Evolutionary conservation across 768 basidiomycete species (phyloP).

Genomic region (Xerocomellus intermedius): DNA sequence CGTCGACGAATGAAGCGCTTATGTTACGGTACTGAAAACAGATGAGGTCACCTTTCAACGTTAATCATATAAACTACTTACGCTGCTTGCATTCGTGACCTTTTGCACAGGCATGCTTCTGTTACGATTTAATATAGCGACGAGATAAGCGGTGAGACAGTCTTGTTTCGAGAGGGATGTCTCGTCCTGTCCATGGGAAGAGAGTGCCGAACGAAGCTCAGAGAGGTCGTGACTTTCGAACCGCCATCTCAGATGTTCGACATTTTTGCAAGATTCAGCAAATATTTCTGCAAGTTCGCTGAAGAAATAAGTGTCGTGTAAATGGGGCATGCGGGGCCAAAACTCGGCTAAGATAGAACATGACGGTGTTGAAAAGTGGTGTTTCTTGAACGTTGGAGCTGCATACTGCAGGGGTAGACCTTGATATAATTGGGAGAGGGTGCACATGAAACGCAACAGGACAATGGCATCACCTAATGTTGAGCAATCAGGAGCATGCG

Average conservation of each 20-base stretch:
- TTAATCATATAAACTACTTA: constrained; percentile 11
- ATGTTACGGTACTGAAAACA: constrained; percentile 20
- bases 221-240: constrained; percentile 10
- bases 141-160: constrained; percentile 30
- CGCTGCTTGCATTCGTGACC: constrained; percentile 30
- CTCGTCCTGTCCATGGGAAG: not conserved
- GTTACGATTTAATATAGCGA: constrained; percentile 21
- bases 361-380: constrained; percentile 19
- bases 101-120: constrained; percentile 8
- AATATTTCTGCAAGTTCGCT: constrained; percentile 20
- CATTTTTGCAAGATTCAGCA: constrained; percentile 5
- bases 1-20: constrained; percentile 17
- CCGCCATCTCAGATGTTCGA: constrained; percentile 19
- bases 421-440: constrained; percentile 32
- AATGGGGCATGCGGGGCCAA: constrained; percentile 25
- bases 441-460: constrained; percentile 30
- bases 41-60: not conserved
- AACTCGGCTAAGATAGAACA: constrained; percentile 11
- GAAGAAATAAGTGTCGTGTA: constrained; percentile 15
- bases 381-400: constrained; percentile 27
- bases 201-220: constrained; percentile 15
- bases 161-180: constrained; percentile 27
- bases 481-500: not conserved
- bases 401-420: constrained; percentile 6
- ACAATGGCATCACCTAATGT: constrained; percentile 29